Percentiles rank a stretch among this genome's conserved stretches.
These are phyloP conservation scores for Conticribra weissflogii DNA, from an alignment of 108 stramenopile genomes.

Conservation along the genomic window DNA sequence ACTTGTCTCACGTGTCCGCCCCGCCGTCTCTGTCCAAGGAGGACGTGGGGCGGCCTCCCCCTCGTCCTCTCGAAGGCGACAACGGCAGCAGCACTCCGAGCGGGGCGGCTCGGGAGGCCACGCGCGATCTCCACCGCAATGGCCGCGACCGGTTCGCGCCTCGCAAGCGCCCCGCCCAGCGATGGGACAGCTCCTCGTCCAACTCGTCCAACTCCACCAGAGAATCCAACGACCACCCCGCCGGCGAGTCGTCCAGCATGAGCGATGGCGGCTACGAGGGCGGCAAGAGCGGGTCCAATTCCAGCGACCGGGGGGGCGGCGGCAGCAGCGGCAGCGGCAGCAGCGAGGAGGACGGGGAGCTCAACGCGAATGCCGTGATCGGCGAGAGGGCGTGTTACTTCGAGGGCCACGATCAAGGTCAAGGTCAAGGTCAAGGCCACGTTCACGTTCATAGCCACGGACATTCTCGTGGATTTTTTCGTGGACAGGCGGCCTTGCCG, in stretches of 20 bases:
- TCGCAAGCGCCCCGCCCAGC: neutral
- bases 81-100: neutral
- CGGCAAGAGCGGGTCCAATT: neutral
- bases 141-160: neutral
- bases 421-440: neutral
- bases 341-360: neutral
- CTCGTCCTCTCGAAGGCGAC: neutral
- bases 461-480: too few species aligned
- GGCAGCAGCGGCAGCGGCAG: constrained; percentile 1
- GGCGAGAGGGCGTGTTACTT: neutral
- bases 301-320: neutral
- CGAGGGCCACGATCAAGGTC: neutral
- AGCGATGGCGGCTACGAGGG: constrained; percentile 1
- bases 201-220: neutral
- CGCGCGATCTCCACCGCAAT: neutral
- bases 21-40: neutral
- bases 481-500: too few species aligned
- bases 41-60: neutral
- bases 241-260: neutral
- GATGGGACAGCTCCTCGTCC: neutral
- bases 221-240: neutral
- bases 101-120: too few species aligned
- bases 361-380: neutral
- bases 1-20: neutral
- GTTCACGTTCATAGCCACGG: too few species aligned